Evolutionary conservation across 257 asterid species (phyloP), one percentile per base, ranked within the genome.

Genomic region (Lycium ferocissimum): DNA sequence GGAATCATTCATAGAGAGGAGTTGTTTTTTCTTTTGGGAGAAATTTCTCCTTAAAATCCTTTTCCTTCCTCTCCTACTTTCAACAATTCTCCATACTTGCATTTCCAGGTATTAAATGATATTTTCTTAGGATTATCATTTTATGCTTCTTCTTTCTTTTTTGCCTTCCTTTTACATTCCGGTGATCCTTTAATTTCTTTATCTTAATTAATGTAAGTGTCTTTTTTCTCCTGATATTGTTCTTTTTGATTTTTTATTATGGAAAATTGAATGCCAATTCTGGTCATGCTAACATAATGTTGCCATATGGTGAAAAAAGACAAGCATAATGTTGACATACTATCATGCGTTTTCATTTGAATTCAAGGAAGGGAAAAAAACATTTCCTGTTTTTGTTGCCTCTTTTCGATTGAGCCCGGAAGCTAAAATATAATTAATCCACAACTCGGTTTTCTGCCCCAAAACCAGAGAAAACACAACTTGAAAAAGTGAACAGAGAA

Each of bases 91-190:
- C 17, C 72, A 65, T 54, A 65, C 72, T 12, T 65, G 40, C 9
- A 4, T 26, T 15, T 66, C 47, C 82, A 53, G 82, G 82, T 78
- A 78, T 53, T 26, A n/a, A 53, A 51, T 78, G 47, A 14, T 17
- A 3, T 51, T 12, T 51, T 26, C 20, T 1, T 75, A 49, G 1
- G 22, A 26, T 51, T 26, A 26, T 26, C 33, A 26, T 26, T 26
- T 26, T 26, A 26, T 26, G 33, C 33, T 47, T 49, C 12, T 49
- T 13, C n/a, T 20, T n/a, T 0, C 5, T 18, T 4, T 45, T 45
- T n/a, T 9, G 1, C 10, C 11, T 12, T 33, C 1, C 22, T 65
- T 65, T 22, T 3, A 63, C 17, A 20, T 11, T 10, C 3, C 22
- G 70, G 15, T 22, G 71, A 33, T 22, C 13, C 70, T 63, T 63